phyloP scores from a whole-genome alignment of 306 rosid species.

The Myrica gale region DNA sequence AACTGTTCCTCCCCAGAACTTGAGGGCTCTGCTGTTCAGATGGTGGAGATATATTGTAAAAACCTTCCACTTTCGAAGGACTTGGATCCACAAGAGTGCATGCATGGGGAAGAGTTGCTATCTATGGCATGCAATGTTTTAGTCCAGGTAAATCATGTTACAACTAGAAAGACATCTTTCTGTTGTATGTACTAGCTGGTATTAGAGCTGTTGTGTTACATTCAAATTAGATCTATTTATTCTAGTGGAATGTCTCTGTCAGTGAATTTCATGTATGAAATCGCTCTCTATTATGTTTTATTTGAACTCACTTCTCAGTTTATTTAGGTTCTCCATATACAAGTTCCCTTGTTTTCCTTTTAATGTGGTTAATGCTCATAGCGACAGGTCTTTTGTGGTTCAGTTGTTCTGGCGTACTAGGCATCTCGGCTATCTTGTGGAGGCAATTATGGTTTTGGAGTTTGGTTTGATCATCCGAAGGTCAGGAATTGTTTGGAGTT shows the following conservation, averaged over 20 bases:
- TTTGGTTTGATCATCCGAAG: constrained; percentile 81
- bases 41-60: constrained; percentile 77
- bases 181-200: background rate
- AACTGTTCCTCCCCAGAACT: constrained; percentile 63
- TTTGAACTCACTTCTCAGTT: background rate
- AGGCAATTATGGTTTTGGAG: constrained; percentile 93
- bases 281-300: background rate
- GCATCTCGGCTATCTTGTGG: constrained; percentile 70
- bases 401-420: constrained; percentile 87
- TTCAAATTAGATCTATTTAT: background rate
- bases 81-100: constrained; percentile 87
- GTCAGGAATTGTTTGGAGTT: constrained; percentile 41
- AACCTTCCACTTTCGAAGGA: constrained; percentile 82
- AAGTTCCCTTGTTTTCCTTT: background rate
- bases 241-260: background rate
- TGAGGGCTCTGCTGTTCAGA: constrained; percentile 62
- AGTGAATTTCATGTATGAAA: background rate
- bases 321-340: background rate
- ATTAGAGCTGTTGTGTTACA: background rate
- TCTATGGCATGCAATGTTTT: constrained; percentile 65
- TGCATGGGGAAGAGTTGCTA: constrained; percentile 92
- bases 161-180: background rate
- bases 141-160: constrained; percentile 64
- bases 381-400: constrained; percentile 20
- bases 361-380: constrained; percentile 10